Base-by-base conservation (phyloP, 2,329 filamentous ascomycete genomes). In the Claviceps fusiformis region DNA sequence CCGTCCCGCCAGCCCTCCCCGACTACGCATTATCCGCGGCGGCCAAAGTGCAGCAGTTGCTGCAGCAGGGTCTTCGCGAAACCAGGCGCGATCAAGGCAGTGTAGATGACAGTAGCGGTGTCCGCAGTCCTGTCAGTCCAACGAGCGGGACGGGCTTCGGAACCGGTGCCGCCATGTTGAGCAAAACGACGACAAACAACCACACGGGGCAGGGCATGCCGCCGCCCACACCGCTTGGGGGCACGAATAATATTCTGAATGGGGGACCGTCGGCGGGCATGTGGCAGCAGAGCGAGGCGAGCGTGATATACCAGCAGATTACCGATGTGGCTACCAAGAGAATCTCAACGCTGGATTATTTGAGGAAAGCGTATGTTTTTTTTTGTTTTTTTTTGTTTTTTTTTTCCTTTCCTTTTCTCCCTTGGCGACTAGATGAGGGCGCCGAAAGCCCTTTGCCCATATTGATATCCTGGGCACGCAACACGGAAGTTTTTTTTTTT, bases 331-430 rank as follows among this genome's bases (percentile, higher is more conserved):
- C 89, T 43, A 85, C 86, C 56, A 98, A 98, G 75, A 81, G 93
- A 62, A 95, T 98, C 74, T 90, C 89, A 2, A 97, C 93, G 0
- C 70, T 98, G 46, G 89, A 95, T 63, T 98, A 98, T 67, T 70
- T 98, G 59, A 82, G 91, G 59, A 95, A 95, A 73, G 86, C 90
- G 89, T 95, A 73, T 62, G 88, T 78, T 15, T 24, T 17, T 37
- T 19, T 15, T 19, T 15, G 24, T 19, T 37, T 15, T 46, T 29
- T 17, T 7, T 47, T 29, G 8, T 24, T 19, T 27, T 13, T 27
- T 27, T 13, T 27, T 15, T 47, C 7, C 15, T 47, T 27, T 47
- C 24, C 13, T 47, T 13, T n/a, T 13, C 44, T 27, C n/a, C n/a
- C n/a, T n/a, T 45, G 44, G 35, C 35, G 35, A 8, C 11, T 37